Evolutionary conservation across 495 filamentous ascomycete genomes (phyloP).

Genomic region (Tuber aestivum): DNA sequence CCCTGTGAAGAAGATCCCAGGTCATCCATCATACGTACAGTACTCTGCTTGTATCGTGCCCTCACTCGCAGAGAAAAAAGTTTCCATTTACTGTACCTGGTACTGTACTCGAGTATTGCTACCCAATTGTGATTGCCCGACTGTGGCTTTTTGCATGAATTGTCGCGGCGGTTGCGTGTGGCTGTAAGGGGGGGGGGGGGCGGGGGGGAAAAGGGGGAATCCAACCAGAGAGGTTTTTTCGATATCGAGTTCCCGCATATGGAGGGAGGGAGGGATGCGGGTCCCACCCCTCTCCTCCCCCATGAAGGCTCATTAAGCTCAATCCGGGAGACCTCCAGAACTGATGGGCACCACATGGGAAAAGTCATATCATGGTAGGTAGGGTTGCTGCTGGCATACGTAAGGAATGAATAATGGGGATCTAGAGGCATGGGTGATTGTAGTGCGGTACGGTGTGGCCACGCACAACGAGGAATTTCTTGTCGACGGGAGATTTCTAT

Average conservation of each 20-base stretch:
- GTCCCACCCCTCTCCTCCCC: background rate
- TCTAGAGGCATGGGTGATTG: background rate
- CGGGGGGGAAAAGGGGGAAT: background rate
- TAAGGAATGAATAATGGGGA: background rate
- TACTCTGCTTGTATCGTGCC: too few species aligned
- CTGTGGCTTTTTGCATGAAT: background rate
- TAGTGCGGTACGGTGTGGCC: too few species aligned
- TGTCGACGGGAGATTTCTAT: background rate
- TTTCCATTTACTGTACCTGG: background rate
- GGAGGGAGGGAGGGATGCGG: background rate
- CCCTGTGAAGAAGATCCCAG: background rate
- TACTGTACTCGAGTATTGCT: too few species aligned
- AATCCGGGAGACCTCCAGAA: background rate
- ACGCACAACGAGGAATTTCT: background rate
- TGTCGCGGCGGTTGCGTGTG: background rate
- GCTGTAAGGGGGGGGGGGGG: conserved; percentile 2
- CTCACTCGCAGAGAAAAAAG: background rate
- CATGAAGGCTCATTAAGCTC: background rate
- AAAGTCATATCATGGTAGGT: too few species aligned
- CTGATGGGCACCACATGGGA: background rate
- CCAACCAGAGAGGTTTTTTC: background rate
- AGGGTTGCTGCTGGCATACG: background rate
- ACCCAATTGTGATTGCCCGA: too few species aligned
- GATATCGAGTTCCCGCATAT: background rate
- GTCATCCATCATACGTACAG: too few species aligned